Evolutionary conservation across 106 monocot species (phyloP), one percentile per base, ranked within the genome.

Genomic region (Agapanthus africanus): DNA sequence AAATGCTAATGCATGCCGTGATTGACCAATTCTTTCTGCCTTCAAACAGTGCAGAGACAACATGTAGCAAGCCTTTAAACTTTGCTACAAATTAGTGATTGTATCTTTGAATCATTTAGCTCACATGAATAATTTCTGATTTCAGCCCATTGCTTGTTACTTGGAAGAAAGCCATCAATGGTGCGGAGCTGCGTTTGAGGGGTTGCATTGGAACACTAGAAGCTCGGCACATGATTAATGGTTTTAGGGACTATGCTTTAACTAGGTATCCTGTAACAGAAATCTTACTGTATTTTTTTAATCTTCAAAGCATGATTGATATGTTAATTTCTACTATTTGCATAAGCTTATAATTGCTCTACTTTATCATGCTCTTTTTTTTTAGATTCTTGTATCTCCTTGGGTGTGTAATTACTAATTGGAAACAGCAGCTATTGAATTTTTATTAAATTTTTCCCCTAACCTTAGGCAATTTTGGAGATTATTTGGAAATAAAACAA

Each of bases 181-280:
- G 92, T 22, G 38, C 70, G 7, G 92, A 93, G 69, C 90, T 85
- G 4, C 84, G 93, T 19, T 75, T 99, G 11, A 82, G 97, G 38
- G 99, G 99, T 65, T 99, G 99, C 65, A 90, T 93, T 82, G 99
- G 99, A 52, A 93, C 92, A 66, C 69, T 99, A 57, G 99, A 99
- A 81, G 87, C 99, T 34, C 90, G 90, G 72, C 65, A 66, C 60
- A 51, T 99, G 63, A 80, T 93, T 52, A 93, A 40, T 87, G 99
- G 99, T 50, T 99, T 99, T 52, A 92, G 68, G 71, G 99, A 99
- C 40, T 99, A 93, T 83, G 87, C 99, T 46, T 76, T 99, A 72
- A 93, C 92, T 64, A 99, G 95, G 95, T 91, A 78, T 35, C 6
- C 49, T 6, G 11, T 49, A 27, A 35, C 23, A 23, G 0, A 23